A percentile compares a stretch with the other conserved stretches of the same genome.
Conservation (phyloP, 1,139 yeast species). For the Pichia sp. region DNA sequence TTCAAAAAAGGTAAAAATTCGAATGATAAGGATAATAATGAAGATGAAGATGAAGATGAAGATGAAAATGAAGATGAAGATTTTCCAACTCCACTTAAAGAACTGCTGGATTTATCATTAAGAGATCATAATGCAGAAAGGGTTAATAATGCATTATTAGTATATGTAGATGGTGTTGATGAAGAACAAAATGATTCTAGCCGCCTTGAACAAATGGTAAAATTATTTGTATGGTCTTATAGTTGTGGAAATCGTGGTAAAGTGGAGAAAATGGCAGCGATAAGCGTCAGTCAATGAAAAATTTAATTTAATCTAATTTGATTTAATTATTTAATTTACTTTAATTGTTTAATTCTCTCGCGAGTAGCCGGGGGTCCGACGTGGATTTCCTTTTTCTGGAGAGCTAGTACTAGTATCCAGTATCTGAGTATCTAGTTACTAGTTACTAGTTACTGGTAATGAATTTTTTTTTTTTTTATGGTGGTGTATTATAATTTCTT, state of each 20-base stretch:
- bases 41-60: too few relatives aligned
- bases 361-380: too few relatives aligned
- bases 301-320: too few relatives aligned
- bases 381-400: too few relatives aligned
- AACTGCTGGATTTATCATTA: constrained; percentile 47
- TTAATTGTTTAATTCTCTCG: too few relatives aligned
- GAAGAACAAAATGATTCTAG: constrained; percentile 24
- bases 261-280: not conserved
- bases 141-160: constrained; percentile 41
- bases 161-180: constrained; percentile 14
- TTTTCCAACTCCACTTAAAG: constrained; percentile 47
- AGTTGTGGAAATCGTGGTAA: not conserved
- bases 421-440: too few relatives aligned
- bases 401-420: too few relatives aligned
- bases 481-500: too few relatives aligned
- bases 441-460: too few relatives aligned
- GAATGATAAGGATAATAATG: not conserved
- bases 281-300: not conserved
- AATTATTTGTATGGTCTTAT: constrained; percentile 50
- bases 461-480: too few relatives aligned
- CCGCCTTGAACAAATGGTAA: constrained; percentile 48
- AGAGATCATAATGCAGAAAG: constrained; percentile 53
- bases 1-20: not conserved
- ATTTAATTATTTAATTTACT: too few relatives aligned
- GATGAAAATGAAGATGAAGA: too few relatives aligned